Evolutionary conservation across 306 rosid species (phyloP).

Genomic region (Vigna hirtella): DNA sequence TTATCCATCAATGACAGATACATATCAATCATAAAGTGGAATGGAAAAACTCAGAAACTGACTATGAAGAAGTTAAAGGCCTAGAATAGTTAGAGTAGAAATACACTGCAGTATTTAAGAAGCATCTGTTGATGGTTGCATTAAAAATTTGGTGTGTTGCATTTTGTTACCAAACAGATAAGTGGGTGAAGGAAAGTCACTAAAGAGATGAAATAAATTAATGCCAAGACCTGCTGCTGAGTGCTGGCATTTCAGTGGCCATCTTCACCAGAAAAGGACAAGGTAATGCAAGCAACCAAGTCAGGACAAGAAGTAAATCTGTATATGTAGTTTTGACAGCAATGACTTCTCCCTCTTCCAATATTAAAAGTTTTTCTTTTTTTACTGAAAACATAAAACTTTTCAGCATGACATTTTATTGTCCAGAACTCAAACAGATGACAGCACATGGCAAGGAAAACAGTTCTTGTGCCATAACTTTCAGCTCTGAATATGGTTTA

Average conservation of each 20-base stretch:
- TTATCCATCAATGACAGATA: background rate
- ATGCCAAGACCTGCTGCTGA: conserved; percentile 32
- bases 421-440: conserved; percentile 15
- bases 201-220: conserved; percentile 19
- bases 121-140: conserved; percentile 28
- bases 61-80: conserved; percentile 20
- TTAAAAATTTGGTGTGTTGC: conserved; percentile 8
- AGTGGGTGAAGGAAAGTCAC: conserved; percentile 38
- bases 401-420: conserved; percentile 40
- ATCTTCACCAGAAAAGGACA: conserved; percentile 49
- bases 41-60: background rate
- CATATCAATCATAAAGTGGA: background rate
- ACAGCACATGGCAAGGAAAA: conserved; percentile 46
- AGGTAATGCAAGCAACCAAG: conserved; percentile 44
- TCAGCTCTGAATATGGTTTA: background rate
- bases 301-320: conserved; percentile 44
- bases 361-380: background rate
- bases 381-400: background rate
- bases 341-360: conserved; percentile 23
- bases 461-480: conserved; percentile 35
- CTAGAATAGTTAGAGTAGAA: conserved; percentile 14
- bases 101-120: background rate
- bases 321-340: conserved; percentile 44
- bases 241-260: conserved; percentile 49
- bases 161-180: conserved; percentile 39